Base-by-base conservation (phyloP, 441 rosid species). In the Codiaeum variegatum region DNA sequence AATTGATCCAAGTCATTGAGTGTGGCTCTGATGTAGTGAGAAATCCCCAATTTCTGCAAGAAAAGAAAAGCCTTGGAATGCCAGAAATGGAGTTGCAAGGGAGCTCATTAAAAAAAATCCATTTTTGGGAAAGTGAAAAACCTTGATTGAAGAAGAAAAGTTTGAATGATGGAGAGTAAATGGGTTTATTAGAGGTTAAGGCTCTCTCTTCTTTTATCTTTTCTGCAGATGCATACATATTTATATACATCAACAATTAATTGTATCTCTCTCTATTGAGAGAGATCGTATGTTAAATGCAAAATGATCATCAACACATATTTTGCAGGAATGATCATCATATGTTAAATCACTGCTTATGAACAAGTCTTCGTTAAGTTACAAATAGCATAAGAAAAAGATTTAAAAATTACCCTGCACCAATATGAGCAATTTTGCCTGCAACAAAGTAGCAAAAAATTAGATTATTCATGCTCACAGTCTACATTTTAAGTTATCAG, bases 361-460 rank as follows among this genome's bases (percentile, higher is more conserved):
- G 56, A 0, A 62, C 32, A 34, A 26, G 18, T 38, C 23, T 21
- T 32, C 71, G 5, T 1, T 2, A 54, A 47, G 55, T 63, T 42
- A 34, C 12, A 34, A 64, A 64, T 10, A n/a, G 4, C 13, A 46
- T 21, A 26, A 66, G 60, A 9, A 40, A 70, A 70, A 61, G 31
- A 75, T 46, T 31, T n/a, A 77, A 75, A 75, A 3, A 71, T 73
- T 91, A 93, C 98, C 98, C 96, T 15, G 97, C 97, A 71, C 97
- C 96, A 56, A 84, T 80, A 7, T 90, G 94, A 49, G 97, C 96
- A 70, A 91, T 63, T 82, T 93, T 96, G 72, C 98, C 98, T 91
- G 90, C 84, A 83, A 73, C 59, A 76, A 51, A 49, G 28, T 23
- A 52, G 63, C 51, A 38, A 29, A 60, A n/a, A n/a, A n/a, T n/a